Evolutionary conservation across 257 asterid species (phyloP), one percentile per base, ranked within the genome.

Genomic region (Coffea eugenioides): DNA sequence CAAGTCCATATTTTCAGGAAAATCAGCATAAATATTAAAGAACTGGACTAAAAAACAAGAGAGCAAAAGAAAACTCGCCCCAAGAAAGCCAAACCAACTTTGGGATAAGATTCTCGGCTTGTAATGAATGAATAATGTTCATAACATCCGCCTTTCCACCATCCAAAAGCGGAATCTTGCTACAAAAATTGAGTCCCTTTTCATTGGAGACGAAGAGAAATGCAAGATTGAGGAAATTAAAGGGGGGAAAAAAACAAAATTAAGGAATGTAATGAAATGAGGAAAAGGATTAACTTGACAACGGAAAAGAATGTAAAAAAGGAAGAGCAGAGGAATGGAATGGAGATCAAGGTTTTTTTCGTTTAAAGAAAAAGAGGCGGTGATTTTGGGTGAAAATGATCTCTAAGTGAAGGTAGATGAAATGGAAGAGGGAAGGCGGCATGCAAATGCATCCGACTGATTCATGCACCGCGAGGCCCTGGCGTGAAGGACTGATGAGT

Each of bases 91-190:
- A 27, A 25, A 9, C 36, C 18, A 52, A 8, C 64, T 36, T 3
- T 21, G 41, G 41, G 46, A 15, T 71, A 13, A 68, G 10, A 49
- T 46, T 67, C 36, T 56, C 18, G 20, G 61, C 52, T 66, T 59
- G 61, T 27, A 67, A 71, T 52, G 43, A 76, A 64, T 56, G 49
- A 49, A 76, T 23, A 14, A 57, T 75, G 41, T 75, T 59, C 54
- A 48, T 59, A 18, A 21, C 41, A 76, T 56, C 66, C 80, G 12
- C 77, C 20, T 56, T 62, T 71, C 31, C 31, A 71, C 77, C 70
- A 70, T 18, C 77, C 82, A 56, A 69, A 70, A 49, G 18, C 23
- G 13, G 15, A 76, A 81, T 59, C 68, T 69, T 34, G 34, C 16
- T 3, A 41, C 3, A 61, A 39, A 5, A n/a, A 39, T 6, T 34